A percentile compares a stretch with the other conserved stretches of the same genome.
phyloP scores from a whole-genome alignment of 441 rosid species.

The Aleurites moluccanus region DNA sequence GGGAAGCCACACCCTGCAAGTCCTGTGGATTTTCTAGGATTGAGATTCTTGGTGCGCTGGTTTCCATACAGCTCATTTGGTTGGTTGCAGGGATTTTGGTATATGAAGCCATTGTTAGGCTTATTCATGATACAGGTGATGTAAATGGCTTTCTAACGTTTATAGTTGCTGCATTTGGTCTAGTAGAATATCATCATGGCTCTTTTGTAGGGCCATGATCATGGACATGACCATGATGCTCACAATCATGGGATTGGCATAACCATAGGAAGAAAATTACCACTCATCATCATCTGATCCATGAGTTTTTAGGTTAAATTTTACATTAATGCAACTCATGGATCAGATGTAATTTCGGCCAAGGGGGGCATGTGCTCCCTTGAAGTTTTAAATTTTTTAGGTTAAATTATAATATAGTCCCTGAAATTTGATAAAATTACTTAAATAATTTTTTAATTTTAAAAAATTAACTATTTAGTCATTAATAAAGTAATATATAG shows the following conservation, averaged over 20 bases:
- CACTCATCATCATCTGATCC: conserved; percentile 33
- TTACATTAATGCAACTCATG: no score
- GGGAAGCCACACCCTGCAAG: conserved; percentile 73
- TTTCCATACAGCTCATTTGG: conserved; percentile 76
- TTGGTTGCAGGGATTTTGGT: conserved; percentile 71
- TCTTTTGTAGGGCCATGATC: conserved; percentile 55
- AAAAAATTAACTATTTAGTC: no score
- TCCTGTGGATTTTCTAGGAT: conserved; percentile 71
- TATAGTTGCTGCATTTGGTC: conserved; percentile 57
- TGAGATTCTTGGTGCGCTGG: conserved; percentile 65
- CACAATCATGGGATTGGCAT: conserved; percentile 28
- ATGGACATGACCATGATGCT: conserved; percentile 34
- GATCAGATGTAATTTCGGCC: no score
- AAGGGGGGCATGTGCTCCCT: no score
- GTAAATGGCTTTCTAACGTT: conserved; percentile 66
- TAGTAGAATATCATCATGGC: conserved; percentile 58
- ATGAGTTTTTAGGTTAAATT: no score
- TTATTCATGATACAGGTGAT: conserved; percentile 44
- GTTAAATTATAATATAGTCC: no score
- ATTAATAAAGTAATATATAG: no score
- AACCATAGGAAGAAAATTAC: conserved; percentile 31
- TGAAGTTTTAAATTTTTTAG: no score
- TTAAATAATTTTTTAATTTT: no score
- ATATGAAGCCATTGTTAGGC: conserved; percentile 63
- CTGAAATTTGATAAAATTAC: no score